A percentile compares a stretch with the other conserved stretches of the same genome.
These are phyloP conservation scores for Tuber borchii DNA, from an alignment of 495 filamentous ascomycete species.

Conservation along the genomic window DNA sequence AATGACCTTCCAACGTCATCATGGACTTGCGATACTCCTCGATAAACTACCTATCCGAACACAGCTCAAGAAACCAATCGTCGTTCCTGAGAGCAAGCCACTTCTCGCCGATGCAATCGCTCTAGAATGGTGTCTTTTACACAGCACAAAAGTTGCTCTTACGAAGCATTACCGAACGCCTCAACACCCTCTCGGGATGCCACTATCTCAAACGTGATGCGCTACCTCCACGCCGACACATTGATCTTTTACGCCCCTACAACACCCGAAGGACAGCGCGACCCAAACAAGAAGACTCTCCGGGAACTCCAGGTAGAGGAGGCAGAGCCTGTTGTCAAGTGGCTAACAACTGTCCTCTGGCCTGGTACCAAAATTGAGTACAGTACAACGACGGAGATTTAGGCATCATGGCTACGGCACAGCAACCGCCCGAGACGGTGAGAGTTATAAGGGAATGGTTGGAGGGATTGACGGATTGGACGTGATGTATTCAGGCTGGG, in stretches of 20 bases:
- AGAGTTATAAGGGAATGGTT: constrained; percentile 76
- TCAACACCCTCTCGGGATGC: constrained; percentile 47
- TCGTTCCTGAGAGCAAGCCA: constrained; percentile 65
- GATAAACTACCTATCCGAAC: constrained; percentile 77
- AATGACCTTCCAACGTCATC: no score
- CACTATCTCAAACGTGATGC: constrained; percentile 62
- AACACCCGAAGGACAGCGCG: constrained; percentile 44
- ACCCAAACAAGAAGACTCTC: constrained; percentile 50
- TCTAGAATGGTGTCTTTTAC: constrained; percentile 83
- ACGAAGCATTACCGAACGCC: constrained; percentile 66
- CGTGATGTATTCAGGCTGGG: no score
- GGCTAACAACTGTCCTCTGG: constrained; percentile 70
- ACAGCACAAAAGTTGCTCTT: constrained; percentile 67
- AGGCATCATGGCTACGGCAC: constrained; percentile 53
- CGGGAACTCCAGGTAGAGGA: constrained; percentile 64
- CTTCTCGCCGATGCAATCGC: constrained; percentile 81
- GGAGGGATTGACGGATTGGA: constrained; percentile 57
- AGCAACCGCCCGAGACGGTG: constrained; percentile 64
- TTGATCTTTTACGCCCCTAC: constrained; percentile 85
- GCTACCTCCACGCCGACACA: constrained; percentile 86
- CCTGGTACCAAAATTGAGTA: constrained; percentile 69
- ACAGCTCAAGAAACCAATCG: constrained; percentile 60
- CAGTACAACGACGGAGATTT: constrained; percentile 66
- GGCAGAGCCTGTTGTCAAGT: constrained; percentile 61
- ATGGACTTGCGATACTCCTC: constrained; percentile 66